Percentiles rank a stretch among this genome's conserved stretches.
phyloP scores from a whole-genome alignment of 148 eudicot genomes.

The Cornus suecica region DNA sequence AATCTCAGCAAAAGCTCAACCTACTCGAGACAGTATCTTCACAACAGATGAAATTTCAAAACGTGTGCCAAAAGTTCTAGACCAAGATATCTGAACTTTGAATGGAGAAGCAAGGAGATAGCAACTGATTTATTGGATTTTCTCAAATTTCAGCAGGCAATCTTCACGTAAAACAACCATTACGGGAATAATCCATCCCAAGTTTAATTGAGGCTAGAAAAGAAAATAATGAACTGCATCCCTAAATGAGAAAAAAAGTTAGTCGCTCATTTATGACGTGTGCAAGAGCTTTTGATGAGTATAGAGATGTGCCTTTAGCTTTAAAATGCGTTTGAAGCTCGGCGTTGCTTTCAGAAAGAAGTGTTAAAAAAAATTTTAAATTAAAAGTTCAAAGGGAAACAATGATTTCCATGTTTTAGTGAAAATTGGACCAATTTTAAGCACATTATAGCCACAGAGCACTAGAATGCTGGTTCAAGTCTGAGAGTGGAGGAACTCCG shows the following conservation, averaged over 20 bases:
- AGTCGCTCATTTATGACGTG: not conserved
- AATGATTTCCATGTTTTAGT: not conserved
- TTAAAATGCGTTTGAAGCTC: not conserved
- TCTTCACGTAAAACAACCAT: not conserved
- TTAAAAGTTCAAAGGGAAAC: not conserved
- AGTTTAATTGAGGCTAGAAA: not conserved
- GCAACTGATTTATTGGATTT: not conserved
- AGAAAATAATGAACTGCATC: not conserved
- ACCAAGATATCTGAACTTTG: not conserved
- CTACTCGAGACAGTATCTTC: not conserved
- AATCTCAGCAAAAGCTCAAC: not conserved
- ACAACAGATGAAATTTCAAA: not conserved
- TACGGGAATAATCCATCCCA: not conserved
- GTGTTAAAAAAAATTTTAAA: too few species aligned
- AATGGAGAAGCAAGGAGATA: not conserved
- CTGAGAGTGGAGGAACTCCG: too few species aligned
- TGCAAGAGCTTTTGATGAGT: not conserved
- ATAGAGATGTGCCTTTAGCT: not conserved
- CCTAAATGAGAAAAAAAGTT: not conserved
- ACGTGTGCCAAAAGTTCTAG: not conserved
- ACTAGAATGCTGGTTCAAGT: too few species aligned
- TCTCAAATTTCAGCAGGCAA: not conserved
- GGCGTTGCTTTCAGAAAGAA: not conserved
- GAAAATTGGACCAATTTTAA: not conserved
- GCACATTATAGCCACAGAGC: not conserved